A percentile compares a stretch with the other conserved stretches of the same genome.
Evolutionary conservation across 1,284 basidiomycete species (phyloP).

Genomic region (Malassezia japonica): DNA sequence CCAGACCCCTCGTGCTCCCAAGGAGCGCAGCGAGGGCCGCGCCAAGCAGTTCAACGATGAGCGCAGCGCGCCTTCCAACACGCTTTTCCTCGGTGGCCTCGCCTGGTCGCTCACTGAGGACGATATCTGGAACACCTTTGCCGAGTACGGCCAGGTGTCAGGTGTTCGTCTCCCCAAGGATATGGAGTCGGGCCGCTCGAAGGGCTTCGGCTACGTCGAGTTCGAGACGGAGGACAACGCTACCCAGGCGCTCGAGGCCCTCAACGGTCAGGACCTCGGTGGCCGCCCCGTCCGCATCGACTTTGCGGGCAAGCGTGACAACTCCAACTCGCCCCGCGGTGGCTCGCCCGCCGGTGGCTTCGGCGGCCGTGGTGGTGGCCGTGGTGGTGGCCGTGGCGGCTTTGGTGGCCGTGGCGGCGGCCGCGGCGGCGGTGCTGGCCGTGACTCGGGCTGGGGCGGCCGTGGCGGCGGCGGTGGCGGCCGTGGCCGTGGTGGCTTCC

Average conservation of each 20-base stretch:
- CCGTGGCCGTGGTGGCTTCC: conserved; percentile 21
- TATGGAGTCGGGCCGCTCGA: conserved; percentile 76
- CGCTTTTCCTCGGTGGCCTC: conserved; percentile 84
- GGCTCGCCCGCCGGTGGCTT: conserved; percentile 52
- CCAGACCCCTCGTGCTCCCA: conserved; percentile 56
- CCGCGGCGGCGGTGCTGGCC: conserved; percentile 4
- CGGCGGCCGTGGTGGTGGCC: conserved; percentile 50
- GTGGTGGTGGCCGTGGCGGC: conserved; percentile 23
- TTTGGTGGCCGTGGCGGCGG: conserved; percentile 18
- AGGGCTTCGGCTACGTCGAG: conserved; percentile 96
- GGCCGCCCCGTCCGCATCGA: conserved; percentile 76
- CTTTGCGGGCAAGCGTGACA: conserved; percentile 59
- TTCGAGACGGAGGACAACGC: conserved; percentile 72
- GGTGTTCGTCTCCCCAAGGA: conserved; percentile 87
- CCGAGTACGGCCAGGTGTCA: conserved; percentile 77
- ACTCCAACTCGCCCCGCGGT: conserved; percentile 54
- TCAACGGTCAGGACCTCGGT: conserved; percentile 68
- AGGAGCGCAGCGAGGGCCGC: conserved; percentile 61
- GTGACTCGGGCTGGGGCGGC: conserved; percentile 38
- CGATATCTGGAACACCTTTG: conserved; percentile 80
- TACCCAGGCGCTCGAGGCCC: conserved; percentile 64
- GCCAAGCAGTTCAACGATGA: conserved; percentile 60
- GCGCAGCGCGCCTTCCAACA: conserved; percentile 60
- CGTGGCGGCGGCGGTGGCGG: conserved; percentile 25
- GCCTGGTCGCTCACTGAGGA: conserved; percentile 75